These are phyloP conservation scores for Raphanus sativus DNA, from an alignment of 345 rosid genomes.

Conservation along the genomic window DNA sequence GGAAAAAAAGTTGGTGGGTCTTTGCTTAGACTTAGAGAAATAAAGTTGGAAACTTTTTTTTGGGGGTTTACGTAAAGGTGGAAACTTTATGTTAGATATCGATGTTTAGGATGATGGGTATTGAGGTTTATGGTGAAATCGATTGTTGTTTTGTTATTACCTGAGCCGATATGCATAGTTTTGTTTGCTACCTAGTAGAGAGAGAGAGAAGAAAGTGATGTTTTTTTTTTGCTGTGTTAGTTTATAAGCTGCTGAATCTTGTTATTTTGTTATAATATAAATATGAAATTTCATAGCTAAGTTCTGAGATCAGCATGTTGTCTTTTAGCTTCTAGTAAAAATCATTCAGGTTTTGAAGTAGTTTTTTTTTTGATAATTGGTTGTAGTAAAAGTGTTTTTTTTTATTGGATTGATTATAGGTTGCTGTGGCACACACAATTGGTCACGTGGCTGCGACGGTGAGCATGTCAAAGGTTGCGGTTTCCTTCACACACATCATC, in stretches of 20 bases:
- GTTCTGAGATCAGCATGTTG: background rate
- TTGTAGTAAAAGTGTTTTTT: conserved; percentile 18
- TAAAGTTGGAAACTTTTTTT: background rate
- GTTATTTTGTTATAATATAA: background rate
- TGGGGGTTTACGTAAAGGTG: background rate
- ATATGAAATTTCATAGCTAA: background rate
- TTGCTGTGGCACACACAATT: conserved; percentile 97
- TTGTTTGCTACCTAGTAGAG: conserved; percentile 52
- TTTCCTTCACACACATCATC: conserved; percentile 95
- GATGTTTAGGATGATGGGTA: conserved; percentile 33
- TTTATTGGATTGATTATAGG: conserved; percentile 44
- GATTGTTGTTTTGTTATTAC: conserved; percentile 26
- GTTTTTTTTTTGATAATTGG: background rate
- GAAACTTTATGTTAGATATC: conserved; percentile 18
- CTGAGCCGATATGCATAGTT: conserved; percentile 33
- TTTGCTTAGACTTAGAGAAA: background rate
- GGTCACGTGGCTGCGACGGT: conserved; percentile 99
- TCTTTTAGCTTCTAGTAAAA: too few species aligned
- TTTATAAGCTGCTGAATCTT: conserved; percentile 13
- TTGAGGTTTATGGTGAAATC: conserved; percentile 24
- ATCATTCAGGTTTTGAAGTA: background rate
- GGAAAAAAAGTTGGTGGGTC: conserved; percentile 24
- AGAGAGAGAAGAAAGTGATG: conserved; percentile 34
- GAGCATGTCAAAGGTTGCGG: conserved; percentile 99
- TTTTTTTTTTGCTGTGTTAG: conserved; percentile 29